Conservation (phyloP, 371 early-diverging fungal genomes). For the Mucor saturninus region DNA sequence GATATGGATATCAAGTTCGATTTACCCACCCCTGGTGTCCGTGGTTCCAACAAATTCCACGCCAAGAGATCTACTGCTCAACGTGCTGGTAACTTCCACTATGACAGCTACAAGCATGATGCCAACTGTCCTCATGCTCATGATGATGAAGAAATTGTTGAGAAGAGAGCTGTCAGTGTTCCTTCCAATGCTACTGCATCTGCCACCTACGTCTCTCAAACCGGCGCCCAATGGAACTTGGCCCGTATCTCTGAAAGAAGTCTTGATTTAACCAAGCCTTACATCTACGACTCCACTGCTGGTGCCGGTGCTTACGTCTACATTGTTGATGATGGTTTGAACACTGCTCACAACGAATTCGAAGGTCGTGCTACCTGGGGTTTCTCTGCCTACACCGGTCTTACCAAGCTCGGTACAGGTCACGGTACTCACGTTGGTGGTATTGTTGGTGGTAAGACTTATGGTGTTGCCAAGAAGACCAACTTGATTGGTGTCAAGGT, state of each 20-base stretch:
- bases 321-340: constrained; percentile 81
- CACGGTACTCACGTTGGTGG: constrained; percentile 91
- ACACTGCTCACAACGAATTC: constrained; percentile 68
- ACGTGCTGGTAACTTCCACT: constrained; percentile 22
- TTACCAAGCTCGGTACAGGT: too few relatives aligned
- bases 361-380: constrained; percentile 97
- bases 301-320: constrained; percentile 69
- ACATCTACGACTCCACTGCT: too few relatives aligned
- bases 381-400: constrained; percentile 77
- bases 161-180: constrained; percentile 8
- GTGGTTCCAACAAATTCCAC: background rate
- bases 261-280: too few relatives aligned
- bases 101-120: constrained; percentile 22
- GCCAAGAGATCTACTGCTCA: constrained; percentile 25
- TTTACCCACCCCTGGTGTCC: constrained; percentile 23
- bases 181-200: background rate
- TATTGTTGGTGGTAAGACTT: too few relatives aligned
- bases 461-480: too few relatives aligned
- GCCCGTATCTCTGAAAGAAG: too few relatives aligned
- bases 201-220: background rate
- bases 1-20: constrained; percentile 46
- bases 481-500: too few relatives aligned
- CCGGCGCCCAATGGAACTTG: too few relatives aligned
- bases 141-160: background rate
- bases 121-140: constrained; percentile 18